Conservation (phyloP, 2,329 filamentous ascomycete genomes). For the Endothia cerciana region DNA sequence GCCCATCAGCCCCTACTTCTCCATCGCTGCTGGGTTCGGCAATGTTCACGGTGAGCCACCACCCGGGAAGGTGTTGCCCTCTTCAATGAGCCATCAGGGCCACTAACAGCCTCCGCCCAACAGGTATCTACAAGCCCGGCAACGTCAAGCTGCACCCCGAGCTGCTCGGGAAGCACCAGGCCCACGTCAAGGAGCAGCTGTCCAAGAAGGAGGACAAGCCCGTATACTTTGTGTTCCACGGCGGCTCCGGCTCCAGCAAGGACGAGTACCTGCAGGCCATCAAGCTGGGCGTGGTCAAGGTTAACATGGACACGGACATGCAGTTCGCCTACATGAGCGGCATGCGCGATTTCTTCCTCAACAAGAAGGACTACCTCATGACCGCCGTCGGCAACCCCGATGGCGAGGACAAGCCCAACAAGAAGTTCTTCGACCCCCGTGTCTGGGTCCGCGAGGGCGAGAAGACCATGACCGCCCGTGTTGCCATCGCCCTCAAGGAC, state of each 20-base stretch:
- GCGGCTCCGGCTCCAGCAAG: conserved; percentile 89
- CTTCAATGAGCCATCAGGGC: too few species aligned
- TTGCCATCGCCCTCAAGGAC: conserved; percentile 81
- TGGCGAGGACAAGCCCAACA: conserved; percentile 91
- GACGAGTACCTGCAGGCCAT: conserved; percentile 90
- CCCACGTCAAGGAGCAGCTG: conserved; percentile 82
- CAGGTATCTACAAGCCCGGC: conserved; percentile 88
- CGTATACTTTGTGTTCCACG: conserved; percentile 99
- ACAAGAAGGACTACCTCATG: conserved; percentile 93
- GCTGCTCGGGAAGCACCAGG: conserved; percentile 96
- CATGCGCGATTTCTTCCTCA: conserved; percentile 91
- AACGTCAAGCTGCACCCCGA: conserved; percentile 97
- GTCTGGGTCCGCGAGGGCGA: conserved; percentile 97
- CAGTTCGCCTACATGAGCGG: conserved; percentile 92
- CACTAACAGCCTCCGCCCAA: too few species aligned
- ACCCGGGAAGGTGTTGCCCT: too few species aligned
- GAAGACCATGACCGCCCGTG: conserved; percentile 90
- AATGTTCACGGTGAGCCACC: conserved; percentile 72
- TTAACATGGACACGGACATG: conserved; percentile 98
- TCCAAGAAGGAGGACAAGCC: conserved; percentile 78
- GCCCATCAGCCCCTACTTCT: conserved; percentile 93
- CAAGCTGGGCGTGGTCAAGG: conserved; percentile 94
- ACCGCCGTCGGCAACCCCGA: conserved; percentile 93
- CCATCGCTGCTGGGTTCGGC: conserved; percentile 95
- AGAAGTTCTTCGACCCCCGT: conserved; percentile 91